A percentile compares a stretch with the other conserved stretches of the same genome.
Evolutionary conservation across 257 asterid species (phyloP).

Genomic region (Jacaranda copaia): DNA sequence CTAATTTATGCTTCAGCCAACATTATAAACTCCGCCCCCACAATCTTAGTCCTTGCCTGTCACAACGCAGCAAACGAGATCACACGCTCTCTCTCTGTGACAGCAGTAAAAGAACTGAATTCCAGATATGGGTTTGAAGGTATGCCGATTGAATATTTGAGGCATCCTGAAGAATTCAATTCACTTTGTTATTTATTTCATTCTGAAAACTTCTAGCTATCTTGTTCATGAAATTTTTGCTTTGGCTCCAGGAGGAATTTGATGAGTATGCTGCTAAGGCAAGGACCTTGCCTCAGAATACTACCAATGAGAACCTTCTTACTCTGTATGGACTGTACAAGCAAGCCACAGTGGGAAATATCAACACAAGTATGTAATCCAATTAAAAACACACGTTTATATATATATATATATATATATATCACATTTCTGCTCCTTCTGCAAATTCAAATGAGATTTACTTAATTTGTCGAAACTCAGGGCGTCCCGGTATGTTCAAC

Average conservation of each 20-base stretch:
- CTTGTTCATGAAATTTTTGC: background rate
- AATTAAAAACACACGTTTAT: background rate
- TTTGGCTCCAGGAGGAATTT: slow-evolving; percentile 63
- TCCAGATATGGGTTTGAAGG: too few species aligned
- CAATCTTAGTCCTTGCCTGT: background rate
- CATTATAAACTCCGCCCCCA: slow-evolving; percentile 15
- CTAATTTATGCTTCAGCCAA: background rate
- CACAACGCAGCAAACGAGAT: background rate
- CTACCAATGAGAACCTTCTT: slow-evolving; percentile 60
- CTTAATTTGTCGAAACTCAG: slow-evolving; percentile 42
- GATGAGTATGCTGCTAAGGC: slow-evolving; percentile 67
- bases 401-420: too few species aligned
- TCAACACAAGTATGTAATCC: slow-evolving; percentile 58
- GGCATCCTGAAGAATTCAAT: too few species aligned
- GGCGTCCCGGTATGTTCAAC: slow-evolving; percentile 67
- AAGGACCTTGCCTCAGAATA: slow-evolving; percentile 60
- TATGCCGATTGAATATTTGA: too few species aligned
- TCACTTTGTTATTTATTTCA: background rate
- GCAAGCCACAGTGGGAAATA: slow-evolving; percentile 64
- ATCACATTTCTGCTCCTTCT: background rate
- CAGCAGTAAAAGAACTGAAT: too few species aligned
- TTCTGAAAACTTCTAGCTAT: background rate
- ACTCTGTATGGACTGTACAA: slow-evolving; percentile 70
- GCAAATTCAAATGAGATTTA: background rate
- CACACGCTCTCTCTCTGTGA: too few species aligned